phyloP scores from a whole-genome alignment of 352 stramenopile genomes.

The Phytophthora hibernalis region DNA sequence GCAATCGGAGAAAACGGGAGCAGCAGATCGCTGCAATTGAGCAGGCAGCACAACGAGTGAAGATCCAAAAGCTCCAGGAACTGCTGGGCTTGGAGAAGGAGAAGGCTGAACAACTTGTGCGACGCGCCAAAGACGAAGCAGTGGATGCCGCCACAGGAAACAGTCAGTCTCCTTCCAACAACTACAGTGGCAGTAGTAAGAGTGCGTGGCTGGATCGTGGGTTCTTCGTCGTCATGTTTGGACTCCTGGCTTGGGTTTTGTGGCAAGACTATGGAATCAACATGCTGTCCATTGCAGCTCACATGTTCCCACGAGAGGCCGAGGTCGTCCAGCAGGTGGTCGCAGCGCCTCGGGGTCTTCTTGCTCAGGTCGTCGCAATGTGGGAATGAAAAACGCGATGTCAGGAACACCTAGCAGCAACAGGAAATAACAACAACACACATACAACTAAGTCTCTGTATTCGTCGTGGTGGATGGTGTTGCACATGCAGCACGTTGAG shows the following conservation, averaged over 20 bases:
- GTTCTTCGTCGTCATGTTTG: slow-evolving; percentile 50
- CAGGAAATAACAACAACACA: slow-evolving; percentile 12
- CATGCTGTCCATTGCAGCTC: slow-evolving; percentile 41
- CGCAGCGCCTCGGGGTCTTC: slow-evolving; percentile 12
- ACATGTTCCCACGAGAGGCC: slow-evolving; percentile 60
- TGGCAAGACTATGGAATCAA: slow-evolving; percentile 68
- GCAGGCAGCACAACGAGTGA: slow-evolving; percentile 38
- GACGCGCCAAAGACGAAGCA: slow-evolving; percentile 45
- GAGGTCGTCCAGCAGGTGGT: slow-evolving; percentile 46
- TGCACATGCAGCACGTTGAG: slow-evolving; percentile 11
- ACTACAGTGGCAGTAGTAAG: slow-evolving; percentile 35
- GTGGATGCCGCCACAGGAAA: slow-evolving; percentile 24
- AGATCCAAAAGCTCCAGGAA: slow-evolving; percentile 65
- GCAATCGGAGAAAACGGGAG: slow-evolving; percentile 6
- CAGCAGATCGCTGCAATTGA: slow-evolving; percentile 42
- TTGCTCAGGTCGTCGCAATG: slow-evolving; percentile 14
- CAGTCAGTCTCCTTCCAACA: neutral
- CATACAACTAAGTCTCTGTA: slow-evolving; percentile 36
- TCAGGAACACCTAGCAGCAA: neutral
- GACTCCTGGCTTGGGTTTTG: slow-evolving; percentile 52
- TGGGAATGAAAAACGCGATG: slow-evolving; percentile 15
- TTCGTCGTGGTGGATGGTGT: slow-evolving; percentile 29
- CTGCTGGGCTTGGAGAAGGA: slow-evolving; percentile 60
- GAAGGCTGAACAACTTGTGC: slow-evolving; percentile 49
- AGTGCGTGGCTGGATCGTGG: slow-evolving; percentile 48